Conservation (phyloP, 169 alveolate species). For the Perkinsus chesapeaki region DNA sequence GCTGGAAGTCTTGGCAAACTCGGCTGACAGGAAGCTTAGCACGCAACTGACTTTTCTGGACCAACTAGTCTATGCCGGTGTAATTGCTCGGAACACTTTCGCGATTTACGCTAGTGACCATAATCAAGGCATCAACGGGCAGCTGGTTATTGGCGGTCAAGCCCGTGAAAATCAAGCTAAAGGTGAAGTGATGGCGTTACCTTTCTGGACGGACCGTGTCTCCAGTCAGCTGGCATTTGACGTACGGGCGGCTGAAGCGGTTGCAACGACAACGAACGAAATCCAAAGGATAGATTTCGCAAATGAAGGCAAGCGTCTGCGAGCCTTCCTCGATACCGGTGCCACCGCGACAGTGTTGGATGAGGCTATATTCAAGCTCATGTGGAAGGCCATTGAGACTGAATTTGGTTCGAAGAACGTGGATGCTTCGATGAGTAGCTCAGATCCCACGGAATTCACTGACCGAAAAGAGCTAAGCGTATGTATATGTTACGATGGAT, state of each 20-base stretch:
- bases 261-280: no score
- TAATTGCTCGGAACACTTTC: not conserved
- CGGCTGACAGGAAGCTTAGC: not conserved
- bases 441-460: no score
- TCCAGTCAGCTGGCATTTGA: no score
- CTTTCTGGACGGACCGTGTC: no score
- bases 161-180: no score
- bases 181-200: no score
- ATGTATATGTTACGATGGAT: not conserved
- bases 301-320: no score
- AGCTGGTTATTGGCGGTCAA: not conserved
- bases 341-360: not conserved
- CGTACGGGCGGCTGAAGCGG: no score
- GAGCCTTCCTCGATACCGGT: not conserved
- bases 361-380: not conserved
- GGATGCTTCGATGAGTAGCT: not conserved
- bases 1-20: no score
- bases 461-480: no score
- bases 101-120: not conserved
- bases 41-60: not conserved
- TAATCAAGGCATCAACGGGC: not conserved
- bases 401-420: not conserved
- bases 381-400: not conserved
- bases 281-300: no score
- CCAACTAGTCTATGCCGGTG: not conserved